Base-by-base conservation (phyloP, 2,329 filamentous ascomycete species). In the Coleophoma eucalyptorum region DNA sequence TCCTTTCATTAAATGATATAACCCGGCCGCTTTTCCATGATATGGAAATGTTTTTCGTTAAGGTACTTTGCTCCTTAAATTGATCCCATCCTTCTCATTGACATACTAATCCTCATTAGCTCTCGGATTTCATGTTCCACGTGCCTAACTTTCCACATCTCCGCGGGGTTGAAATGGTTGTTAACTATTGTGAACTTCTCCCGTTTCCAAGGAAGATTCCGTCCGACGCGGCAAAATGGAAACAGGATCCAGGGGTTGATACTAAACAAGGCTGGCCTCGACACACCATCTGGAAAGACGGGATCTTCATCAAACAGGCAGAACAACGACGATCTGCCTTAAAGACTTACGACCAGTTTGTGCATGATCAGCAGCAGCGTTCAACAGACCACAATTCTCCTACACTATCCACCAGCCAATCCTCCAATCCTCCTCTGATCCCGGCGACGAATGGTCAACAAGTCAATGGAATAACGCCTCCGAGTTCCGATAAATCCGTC, bases 21-120 rank as follows among this genome's bases (percentile, higher is more conserved):
- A 42, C 46, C 3, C 18, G 34, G 47, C 46, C 50, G 16, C 57
- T 65, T 4, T 67, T 85, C 63, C 66, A 74, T 53, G 73, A 74
- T 16, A 77, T 79, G 62, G 78, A 86, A 57, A 75, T 86, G 74
- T 87, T 86, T 63, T 86, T 86, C 59, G 78, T 87, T 55, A 86
- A 84, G 73, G 81, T 85, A 67, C 42, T 7, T 31, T 4, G 3
- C 18, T 4, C 26, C 26, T 20, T 32, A 5, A 16, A 21, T 15
- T 47, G 21, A 4, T 2, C 13, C 26, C 13, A 15, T 26, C 2
- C 26, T n/a, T 13, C 26, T 18, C 10, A 13, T 21, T 50, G 16
- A 56, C 65, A 50, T 65, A 52, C 55, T 58, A 18, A 60, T 34
- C 6, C 11, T 4, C 15, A 40, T 2, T 56, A 84, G 81, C 71